phyloP scores from a whole-genome alignment of 306 rosid genomes.

The Mimosa pudica region DNA sequence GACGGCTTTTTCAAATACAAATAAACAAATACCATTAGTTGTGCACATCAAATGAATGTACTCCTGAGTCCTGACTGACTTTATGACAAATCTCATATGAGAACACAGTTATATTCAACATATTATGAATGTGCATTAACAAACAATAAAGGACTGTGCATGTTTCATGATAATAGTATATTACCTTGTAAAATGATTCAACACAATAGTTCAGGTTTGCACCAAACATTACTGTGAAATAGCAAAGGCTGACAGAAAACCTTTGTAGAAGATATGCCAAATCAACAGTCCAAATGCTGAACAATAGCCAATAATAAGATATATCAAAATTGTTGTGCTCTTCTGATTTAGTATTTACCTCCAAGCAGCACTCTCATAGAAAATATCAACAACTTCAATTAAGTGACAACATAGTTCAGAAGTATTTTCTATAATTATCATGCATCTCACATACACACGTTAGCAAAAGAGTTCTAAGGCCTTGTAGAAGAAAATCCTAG shows the following conservation, averaged over 20 bases:
- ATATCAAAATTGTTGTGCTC: constrained; percentile 8
- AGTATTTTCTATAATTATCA: no score
- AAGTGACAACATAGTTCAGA: no score
- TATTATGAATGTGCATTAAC: constrained; percentile 10
- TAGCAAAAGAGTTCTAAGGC: no score
- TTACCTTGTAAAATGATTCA: constrained; percentile 95
- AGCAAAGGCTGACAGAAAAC: constrained; percentile 73
- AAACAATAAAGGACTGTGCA: constrained; percentile 4
- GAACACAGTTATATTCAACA: constrained; percentile 18
- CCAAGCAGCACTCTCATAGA: not conserved
- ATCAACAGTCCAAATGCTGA: constrained; percentile 97
- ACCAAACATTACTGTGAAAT: constrained; percentile 88
- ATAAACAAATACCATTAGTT: constrained; percentile 26
- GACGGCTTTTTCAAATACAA: not conserved
- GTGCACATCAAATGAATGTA: constrained; percentile 11
- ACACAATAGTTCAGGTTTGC: constrained; percentile 88
- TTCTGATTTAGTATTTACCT: constrained; percentile 7
- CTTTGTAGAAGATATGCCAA: constrained; percentile 83
- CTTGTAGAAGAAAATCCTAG: no score
- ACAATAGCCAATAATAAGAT: constrained; percentile 38
- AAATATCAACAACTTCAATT: no score
- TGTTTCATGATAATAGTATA: constrained; percentile 14
- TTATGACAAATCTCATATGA: constrained; percentile 13
- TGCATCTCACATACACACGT: no score
- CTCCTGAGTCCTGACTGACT: not conserved